Evolutionary conservation across 208 protist genomes (phyloP).

Genomic region (Wallacemonas rigidus): DNA sequence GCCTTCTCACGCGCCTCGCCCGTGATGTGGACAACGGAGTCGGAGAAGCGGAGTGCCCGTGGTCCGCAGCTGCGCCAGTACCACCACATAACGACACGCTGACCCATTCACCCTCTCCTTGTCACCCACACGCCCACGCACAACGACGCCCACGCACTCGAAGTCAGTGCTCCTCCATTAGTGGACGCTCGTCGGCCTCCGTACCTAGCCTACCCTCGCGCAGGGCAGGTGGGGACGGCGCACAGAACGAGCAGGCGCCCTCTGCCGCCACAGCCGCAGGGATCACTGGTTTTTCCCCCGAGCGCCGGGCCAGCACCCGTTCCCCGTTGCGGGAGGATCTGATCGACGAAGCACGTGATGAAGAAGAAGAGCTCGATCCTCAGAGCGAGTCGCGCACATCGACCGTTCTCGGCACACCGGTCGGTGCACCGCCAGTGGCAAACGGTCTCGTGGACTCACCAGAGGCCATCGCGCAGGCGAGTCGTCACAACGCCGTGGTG

Average conservation of each 20-base stretch:
- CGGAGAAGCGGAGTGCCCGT: not conserved
- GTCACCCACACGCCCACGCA: no score
- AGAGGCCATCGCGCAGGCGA: no score
- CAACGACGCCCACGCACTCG: not conserved
- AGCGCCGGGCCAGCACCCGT: not conserved
- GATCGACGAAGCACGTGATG: not conserved
- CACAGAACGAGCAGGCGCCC: not conserved
- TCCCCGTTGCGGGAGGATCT: constrained; percentile 5
- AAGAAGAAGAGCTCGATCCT: not conserved
- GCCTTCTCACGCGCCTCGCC: constrained; percentile 31
- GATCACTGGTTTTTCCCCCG: not conserved
- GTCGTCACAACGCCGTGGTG: not conserved
- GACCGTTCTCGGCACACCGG: no score
- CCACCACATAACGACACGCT: no score
- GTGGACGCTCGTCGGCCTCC: constrained; percentile 1
- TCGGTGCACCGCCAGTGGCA: not conserved
- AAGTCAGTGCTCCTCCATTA: constrained; percentile 15
- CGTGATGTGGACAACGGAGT: not conserved
- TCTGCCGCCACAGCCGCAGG: not conserved
- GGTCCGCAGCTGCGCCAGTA: no score
- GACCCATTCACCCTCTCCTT: not conserved
- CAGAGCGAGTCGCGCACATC: not conserved
- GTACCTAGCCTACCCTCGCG: constrained; percentile 6
- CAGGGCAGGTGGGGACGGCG: no score
- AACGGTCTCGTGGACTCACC: constrained; percentile 1